Percentiles rank a stretch among this genome's conserved stretches.
These are phyloP conservation scores for Tricholoma flavovirens DNA, from an alignment of 768 basidiomycete genomes.

Conservation along the genomic window DNA sequence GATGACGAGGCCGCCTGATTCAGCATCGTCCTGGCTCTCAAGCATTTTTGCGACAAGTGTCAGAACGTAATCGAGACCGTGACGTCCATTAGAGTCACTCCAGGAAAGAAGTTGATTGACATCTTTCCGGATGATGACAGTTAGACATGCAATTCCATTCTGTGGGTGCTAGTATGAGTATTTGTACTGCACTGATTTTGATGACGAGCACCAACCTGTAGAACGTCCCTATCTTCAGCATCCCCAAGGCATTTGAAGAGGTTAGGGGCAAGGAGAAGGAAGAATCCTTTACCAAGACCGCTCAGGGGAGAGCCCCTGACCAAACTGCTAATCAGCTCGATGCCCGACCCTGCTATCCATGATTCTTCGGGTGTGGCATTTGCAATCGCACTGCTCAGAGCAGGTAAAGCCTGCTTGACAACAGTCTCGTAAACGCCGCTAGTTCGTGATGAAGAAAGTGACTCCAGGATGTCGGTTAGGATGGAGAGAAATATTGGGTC, in stretches of 20 bases:
- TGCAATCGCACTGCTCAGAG: constrained; percentile 60
- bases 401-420: constrained; percentile 67
- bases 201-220: constrained; percentile 48
- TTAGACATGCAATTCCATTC: constrained; percentile 82
- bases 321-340: constrained; percentile 75
- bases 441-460: constrained; percentile 57
- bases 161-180: constrained; percentile 22
- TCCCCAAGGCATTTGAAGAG: constrained; percentile 64
- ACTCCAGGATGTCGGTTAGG: constrained; percentile 71
- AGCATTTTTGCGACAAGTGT: constrained; percentile 74
- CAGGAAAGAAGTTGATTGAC: constrained; percentile 75
- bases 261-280: constrained; percentile 65
- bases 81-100: constrained; percentile 59
- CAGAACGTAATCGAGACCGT: constrained; percentile 73
- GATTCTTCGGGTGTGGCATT: constrained; percentile 55
- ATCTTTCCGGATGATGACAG: constrained; percentile 83
- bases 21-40: constrained; percentile 61
- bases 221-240: constrained; percentile 82
- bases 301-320: constrained; percentile 56
- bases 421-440: constrained; percentile 65
- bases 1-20: constrained; percentile 88
- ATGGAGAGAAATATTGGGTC: constrained; percentile 90
- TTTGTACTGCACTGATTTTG: neutral
- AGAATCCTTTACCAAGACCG: constrained; percentile 77
- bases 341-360: constrained; percentile 73